phyloP scores from a whole-genome alignment of 2,329 filamentous ascomycete genomes.

The Pezicula rhizophila region DNA sequence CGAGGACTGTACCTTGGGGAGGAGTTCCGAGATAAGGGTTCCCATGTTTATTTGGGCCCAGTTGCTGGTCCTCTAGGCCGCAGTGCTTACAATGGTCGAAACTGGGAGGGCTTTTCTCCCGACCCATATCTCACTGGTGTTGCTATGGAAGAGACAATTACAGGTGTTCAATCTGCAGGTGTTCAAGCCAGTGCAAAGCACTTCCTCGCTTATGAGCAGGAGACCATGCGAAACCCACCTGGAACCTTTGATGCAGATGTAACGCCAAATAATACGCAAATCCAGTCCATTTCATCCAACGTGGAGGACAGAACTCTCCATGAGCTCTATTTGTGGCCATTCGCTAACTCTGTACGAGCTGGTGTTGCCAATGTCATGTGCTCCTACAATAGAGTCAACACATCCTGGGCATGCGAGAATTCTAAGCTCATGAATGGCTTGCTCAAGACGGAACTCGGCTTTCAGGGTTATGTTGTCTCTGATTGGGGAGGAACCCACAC shows the following conservation, averaged over 20 bases:
- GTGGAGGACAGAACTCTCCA: constrained; percentile 69
- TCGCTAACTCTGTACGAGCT: constrained; percentile 52
- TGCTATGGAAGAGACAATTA: constrained; percentile 5
- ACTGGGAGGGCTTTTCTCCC: constrained; percentile 50
- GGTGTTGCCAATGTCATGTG: constrained; percentile 78
- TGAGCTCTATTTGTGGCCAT: constrained; percentile 78
- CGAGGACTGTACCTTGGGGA: constrained; percentile 68
- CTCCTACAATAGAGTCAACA: constrained; percentile 58
- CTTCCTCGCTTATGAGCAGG: constrained; percentile 73
- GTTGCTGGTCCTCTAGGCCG: constrained; percentile 62
- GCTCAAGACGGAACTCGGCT: constrained; percentile 44
- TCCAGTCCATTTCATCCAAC: constrained; percentile 29
- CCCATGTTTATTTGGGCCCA: constrained; percentile 63
- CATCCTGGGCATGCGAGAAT: constrained; percentile 42
- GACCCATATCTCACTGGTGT: constrained; percentile 20
- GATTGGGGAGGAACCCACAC: constrained; percentile 38
- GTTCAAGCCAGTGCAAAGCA: constrained; percentile 58
- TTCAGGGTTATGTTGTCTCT: constrained; percentile 36
- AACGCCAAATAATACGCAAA: constrained; percentile 16
- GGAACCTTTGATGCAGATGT: constrained; percentile 30
- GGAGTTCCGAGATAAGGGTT: constrained; percentile 71
- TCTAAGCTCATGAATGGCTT: constrained; percentile 37
- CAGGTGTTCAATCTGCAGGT: constrained; percentile 65
- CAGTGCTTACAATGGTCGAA: constrained; percentile 57
- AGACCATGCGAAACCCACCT: constrained; percentile 29